phyloP scores from a whole-genome alignment of 2,329 filamentous ascomycete species.

The Monilinia polystroma region DNA sequence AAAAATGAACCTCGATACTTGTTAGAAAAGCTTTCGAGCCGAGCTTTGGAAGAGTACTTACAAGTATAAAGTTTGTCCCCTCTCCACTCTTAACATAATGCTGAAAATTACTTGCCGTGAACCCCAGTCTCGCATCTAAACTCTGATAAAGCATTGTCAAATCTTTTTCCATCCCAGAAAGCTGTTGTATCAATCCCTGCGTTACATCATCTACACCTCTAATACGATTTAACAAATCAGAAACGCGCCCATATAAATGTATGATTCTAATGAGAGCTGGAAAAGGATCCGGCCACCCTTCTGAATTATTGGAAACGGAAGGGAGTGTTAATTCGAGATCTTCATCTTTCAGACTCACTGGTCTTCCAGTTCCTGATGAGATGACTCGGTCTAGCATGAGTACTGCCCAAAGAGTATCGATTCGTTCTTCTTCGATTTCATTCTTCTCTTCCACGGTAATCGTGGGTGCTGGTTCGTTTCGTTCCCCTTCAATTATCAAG shows the following conservation, averaged over 20 bases:
- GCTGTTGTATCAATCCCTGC: slow-evolving; percentile 66
- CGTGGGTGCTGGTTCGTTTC: slow-evolving; percentile 42
- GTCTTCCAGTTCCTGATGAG: slow-evolving; percentile 80
- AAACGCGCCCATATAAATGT: slow-evolving; percentile 80
- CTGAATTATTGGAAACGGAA: slow-evolving; percentile 49
- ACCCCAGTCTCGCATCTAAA: slow-evolving; percentile 72
- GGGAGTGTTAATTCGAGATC: slow-evolving; percentile 80
- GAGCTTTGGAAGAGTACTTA: slow-evolving; percentile 53
- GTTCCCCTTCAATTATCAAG: slow-evolving; percentile 45
- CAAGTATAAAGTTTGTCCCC: slow-evolving; percentile 80
- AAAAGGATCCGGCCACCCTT: slow-evolving; percentile 69
- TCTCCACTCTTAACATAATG: slow-evolving; percentile 78
- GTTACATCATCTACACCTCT: slow-evolving; percentile 72
- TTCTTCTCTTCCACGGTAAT: slow-evolving; percentile 51
- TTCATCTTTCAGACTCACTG: slow-evolving; percentile 78
- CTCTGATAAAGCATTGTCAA: slow-evolving; percentile 71
- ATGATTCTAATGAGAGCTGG: slow-evolving; percentile 80
- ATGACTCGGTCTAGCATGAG: slow-evolving; percentile 87
- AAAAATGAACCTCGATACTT: slow-evolving; percentile 81
- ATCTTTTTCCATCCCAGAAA: slow-evolving; percentile 77
- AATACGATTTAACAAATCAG: slow-evolving; percentile 81
- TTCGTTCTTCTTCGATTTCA: slow-evolving; percentile 74
- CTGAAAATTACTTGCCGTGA: slow-evolving; percentile 84
- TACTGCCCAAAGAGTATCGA: slow-evolving; percentile 87
- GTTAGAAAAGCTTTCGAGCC: slow-evolving; percentile 61